A percentile compares a stretch with the other conserved stretches of the same genome.
phyloP scores from a whole-genome alignment of 169 alveolate species.

The Plasmodium fragile region DNA sequence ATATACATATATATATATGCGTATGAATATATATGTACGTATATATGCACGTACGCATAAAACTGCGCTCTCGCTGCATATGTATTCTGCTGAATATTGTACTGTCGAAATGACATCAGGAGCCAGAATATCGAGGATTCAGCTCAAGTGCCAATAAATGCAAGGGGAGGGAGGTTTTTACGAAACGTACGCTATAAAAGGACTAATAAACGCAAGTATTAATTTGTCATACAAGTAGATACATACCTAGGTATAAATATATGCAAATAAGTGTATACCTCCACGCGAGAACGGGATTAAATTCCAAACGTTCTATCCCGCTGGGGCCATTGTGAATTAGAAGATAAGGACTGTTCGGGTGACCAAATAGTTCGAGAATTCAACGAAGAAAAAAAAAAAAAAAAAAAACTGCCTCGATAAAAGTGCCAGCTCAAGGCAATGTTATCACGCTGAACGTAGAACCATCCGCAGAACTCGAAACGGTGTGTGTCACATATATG shows the following conservation, averaged over 20 bases:
- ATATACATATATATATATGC: not conserved
- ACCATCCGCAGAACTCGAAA: not conserved
- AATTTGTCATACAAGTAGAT: not conserved
- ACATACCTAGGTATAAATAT: not conserved
- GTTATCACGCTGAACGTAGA: not conserved
- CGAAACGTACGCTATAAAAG: not conserved
- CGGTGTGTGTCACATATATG: not conserved
- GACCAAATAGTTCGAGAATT: not conserved
- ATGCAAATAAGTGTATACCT: not conserved
- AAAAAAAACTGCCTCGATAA: not conserved
- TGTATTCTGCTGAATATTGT: not conserved
- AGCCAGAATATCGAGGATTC: not conserved
- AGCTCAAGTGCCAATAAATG: not conserved
- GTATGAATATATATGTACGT: not conserved
- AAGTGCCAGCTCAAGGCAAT: not conserved
- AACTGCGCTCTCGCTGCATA: not conserved
- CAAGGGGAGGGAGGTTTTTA: constrained; percentile 6
- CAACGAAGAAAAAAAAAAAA: not conserved
- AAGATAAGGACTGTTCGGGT: not conserved
- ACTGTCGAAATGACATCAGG: not conserved
- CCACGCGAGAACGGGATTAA: not conserved
- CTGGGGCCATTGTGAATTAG: not conserved
- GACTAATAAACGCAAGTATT: not conserved
- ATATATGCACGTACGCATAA: not conserved
- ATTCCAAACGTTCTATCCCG: not conserved